These are phyloP conservation scores for Babesia ovis DNA, from an alignment of 169 alveolate genomes.

Conservation along the genomic window DNA sequence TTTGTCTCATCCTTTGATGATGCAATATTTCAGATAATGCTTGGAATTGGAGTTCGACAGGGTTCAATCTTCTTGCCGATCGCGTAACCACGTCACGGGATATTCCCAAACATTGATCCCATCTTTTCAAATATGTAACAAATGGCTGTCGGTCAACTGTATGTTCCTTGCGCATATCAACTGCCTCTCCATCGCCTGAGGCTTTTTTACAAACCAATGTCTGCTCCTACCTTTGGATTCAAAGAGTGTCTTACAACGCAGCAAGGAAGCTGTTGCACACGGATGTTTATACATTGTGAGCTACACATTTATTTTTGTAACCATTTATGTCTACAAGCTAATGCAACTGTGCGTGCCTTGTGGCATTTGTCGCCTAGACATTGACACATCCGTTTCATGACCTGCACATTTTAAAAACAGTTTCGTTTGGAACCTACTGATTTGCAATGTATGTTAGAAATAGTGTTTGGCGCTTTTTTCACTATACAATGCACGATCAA, in stretches of 20 bases:
- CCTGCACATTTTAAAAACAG: conserved; percentile 25
- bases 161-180: conserved; percentile 22
- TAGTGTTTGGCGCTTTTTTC: conserved; percentile 6
- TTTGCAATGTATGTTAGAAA: neutral
- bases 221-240: conserved; percentile 16
- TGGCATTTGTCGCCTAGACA: conserved; percentile 52
- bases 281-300: conserved; percentile 45
- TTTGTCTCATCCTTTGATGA: conserved; percentile 16
- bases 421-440: conserved; percentile 6
- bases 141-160: conserved; percentile 18
- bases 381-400: conserved; percentile 39
- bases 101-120: conserved; percentile 22
- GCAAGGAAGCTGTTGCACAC: conserved; percentile 13
- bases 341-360: conserved; percentile 47
- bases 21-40: conserved; percentile 39
- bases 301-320: conserved; percentile 4
- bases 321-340: conserved; percentile 55
- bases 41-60: conserved; percentile 61
- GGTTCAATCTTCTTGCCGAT: conserved; percentile 29
- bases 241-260: conserved; percentile 52
- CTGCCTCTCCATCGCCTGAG: conserved; percentile 20
- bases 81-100: conserved; percentile 5
- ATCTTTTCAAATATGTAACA: conserved; percentile 12
- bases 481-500: conserved; percentile 28
- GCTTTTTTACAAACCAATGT: too few relatives aligned